Base-by-base conservation (phyloP, 805 yeast species). In the Suhomyces faveliae region DNA sequence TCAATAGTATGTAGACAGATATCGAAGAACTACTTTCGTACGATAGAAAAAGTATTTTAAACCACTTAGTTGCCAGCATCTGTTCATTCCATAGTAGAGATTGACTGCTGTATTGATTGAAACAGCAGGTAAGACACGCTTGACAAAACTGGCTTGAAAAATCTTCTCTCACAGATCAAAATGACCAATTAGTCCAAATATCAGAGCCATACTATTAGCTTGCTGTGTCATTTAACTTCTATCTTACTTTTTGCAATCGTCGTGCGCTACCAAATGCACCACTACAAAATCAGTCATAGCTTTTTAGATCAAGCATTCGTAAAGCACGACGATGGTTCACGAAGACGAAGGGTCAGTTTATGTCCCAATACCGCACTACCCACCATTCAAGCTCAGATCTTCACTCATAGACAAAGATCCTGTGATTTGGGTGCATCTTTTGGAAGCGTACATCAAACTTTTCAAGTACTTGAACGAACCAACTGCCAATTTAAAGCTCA, bases 321-420 rank as follows among this genome's bases (percentile, higher is more conserved):
- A 24, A 24, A 7, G 6, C 27, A 12, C 4, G 10, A 33, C 19
- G 2, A 33, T 33, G 37, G 37, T 33, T 46, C 12, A 37, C 23
- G 42, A 22, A 20, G 44, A 42, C 12, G 44, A 42, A 42, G 15
- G 23, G 19, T 19, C 33, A 29, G 35, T 35, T 10, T 35, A 76
- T 40, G 67, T 83, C 3, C 88, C 88, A 2, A 77, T 85, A 7
- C 85, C 87, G 15, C 77, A 79, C 21, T 87, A 81, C 50, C 94
- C 94, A 7, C 90, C 91, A 1, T 85, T 86, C 66, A 78, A 79
- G 51, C 73, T 87, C 22, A 71, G 94, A 29, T 86, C 91, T 0
- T 81, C 89, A n/a, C 68, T 87, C 60, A 83, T 85, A 5, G 94
- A 87, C 59, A 86, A 81, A 51, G 95, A 87, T 60, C 95, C 95